Conservation (phyloP, 1,284 basidiomycete species). For the Schizopora paradoxa region DNA sequence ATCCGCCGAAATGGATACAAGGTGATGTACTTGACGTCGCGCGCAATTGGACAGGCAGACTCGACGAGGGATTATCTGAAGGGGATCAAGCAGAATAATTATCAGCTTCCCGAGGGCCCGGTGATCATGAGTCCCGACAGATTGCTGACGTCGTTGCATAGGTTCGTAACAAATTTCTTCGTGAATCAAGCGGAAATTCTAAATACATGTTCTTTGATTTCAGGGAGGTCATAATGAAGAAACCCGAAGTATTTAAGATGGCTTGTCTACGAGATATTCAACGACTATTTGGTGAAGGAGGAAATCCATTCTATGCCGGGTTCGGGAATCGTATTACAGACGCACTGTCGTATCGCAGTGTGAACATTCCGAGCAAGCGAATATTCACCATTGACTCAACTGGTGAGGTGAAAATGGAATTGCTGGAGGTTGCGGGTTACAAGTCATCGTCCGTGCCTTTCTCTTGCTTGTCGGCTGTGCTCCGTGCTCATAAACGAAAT, state of each 20-base stretch:
- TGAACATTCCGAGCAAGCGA: constrained; percentile 89
- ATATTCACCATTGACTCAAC: constrained; percentile 98
- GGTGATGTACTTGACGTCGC: constrained; percentile 96
- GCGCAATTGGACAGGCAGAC: constrained; percentile 98
- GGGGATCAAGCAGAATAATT: constrained; percentile 93
- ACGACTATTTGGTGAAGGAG: constrained; percentile 76
- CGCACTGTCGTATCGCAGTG: constrained; percentile 92
- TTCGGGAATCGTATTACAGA: constrained; percentile 99
- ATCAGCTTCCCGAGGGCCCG: constrained; percentile 94
- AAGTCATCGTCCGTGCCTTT: constrained; percentile 75
- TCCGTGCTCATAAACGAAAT: background rate
- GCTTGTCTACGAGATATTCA: constrained; percentile 96
- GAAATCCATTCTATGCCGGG: constrained; percentile 91
- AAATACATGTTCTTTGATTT: constrained; percentile 11
- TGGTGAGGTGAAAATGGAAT: constrained; percentile 96
- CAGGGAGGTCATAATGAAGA: constrained; percentile 98
- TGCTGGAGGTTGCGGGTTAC: constrained; percentile 93
- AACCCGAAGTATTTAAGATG: constrained; percentile 99
- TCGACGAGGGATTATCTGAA: constrained; percentile 94
- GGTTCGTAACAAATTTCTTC: constrained; percentile 45
- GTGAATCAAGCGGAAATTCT: background rate
- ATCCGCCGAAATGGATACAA: constrained; percentile 96
- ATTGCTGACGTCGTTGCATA: constrained; percentile 90
- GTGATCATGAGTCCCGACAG: constrained; percentile 99
- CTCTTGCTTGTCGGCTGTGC: background rate